These are phyloP conservation scores for Haematococcus lacustris DNA, from an alignment of 139 green algal species.

Conservation along the genomic window DNA sequence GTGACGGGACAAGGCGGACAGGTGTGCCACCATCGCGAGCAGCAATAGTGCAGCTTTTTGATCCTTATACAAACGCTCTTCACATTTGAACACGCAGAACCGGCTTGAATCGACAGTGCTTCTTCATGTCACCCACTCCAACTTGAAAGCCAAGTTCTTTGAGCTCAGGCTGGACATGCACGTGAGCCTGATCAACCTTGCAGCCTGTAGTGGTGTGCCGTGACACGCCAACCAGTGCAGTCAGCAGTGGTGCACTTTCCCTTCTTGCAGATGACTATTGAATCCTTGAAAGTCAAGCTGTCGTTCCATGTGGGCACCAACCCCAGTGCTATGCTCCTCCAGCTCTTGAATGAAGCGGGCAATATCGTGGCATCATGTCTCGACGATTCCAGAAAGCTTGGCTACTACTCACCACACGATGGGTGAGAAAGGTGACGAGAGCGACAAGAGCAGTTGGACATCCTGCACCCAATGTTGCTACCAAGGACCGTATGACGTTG, in stretches of 20 bases:
- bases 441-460: no score
- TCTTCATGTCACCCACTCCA: conserved; percentile 84
- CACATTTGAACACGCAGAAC: conserved; percentile 25
- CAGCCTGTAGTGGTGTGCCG: not conserved
- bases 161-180: conserved; percentile 90
- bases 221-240: not conserved
- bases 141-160: conserved; percentile 85
- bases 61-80: not conserved
- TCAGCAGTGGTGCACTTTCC: not conserved
- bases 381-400: conserved; percentile 73
- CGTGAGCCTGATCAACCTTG: conserved; percentile 40
- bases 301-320: conserved; percentile 80
- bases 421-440: no score
- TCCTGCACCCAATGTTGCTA: no score
- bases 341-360: conserved; percentile 72
- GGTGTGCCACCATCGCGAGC: not conserved
- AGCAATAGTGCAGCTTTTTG: not conserved
- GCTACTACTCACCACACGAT: conserved; percentile 89
- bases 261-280: conserved; percentile 67
- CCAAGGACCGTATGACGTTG: no score
- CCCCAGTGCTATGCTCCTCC: conserved; percentile 66
- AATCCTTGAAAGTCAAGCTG: conserved; percentile 83
- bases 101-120: conserved; percentile 78
- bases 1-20: not conserved
- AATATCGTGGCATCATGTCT: conserved; percentile 38